Conservation (phyloP, 139 green algal genomes). For the Chlorella sp. region DNA sequence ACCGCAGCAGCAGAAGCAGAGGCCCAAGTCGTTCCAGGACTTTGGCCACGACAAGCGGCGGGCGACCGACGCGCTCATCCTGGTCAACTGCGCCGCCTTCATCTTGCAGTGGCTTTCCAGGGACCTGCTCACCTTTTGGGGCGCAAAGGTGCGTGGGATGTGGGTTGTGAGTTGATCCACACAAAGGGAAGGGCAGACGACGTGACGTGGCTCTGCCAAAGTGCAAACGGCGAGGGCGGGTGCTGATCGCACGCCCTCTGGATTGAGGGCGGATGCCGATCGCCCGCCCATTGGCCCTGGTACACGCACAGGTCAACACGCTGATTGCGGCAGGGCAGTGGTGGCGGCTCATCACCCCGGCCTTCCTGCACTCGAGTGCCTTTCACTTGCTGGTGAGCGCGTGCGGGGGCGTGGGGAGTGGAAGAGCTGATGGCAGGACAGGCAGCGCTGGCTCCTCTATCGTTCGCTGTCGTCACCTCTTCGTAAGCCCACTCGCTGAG, state of each 20-base stretch:
- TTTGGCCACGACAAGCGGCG: constrained; percentile 17
- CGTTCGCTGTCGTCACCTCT: not conserved
- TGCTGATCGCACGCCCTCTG: not conserved
- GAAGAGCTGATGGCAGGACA: not conserved
- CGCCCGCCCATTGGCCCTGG: not conserved
- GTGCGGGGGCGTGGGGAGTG: not conserved
- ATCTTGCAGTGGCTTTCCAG: constrained; percentile 32
- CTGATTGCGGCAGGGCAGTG: constrained; percentile 59
- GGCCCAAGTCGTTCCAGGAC: not conserved
- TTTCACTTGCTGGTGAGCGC: constrained; percentile 56
- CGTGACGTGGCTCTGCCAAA: too few relatives aligned
- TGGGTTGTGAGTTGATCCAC: too few relatives aligned
- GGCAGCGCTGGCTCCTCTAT: not conserved
- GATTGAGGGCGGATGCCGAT: not conserved
- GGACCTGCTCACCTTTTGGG: constrained; percentile 38
- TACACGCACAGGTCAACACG: constrained; percentile 66
- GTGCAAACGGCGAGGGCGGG: too few relatives aligned
- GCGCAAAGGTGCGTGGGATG: constrained; percentile 44
- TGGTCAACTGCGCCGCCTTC: constrained; percentile 26
- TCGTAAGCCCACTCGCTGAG: not conserved
- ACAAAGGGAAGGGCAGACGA: too few relatives aligned
- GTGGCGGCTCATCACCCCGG: constrained; percentile 67
- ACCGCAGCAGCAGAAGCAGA: too few relatives aligned
- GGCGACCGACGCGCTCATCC: constrained; percentile 35
- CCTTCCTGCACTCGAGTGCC: constrained; percentile 66